phyloP scores from a whole-genome alignment of 2,329 filamentous ascomycete genomes.

The Apiospora arundinis region DNA sequence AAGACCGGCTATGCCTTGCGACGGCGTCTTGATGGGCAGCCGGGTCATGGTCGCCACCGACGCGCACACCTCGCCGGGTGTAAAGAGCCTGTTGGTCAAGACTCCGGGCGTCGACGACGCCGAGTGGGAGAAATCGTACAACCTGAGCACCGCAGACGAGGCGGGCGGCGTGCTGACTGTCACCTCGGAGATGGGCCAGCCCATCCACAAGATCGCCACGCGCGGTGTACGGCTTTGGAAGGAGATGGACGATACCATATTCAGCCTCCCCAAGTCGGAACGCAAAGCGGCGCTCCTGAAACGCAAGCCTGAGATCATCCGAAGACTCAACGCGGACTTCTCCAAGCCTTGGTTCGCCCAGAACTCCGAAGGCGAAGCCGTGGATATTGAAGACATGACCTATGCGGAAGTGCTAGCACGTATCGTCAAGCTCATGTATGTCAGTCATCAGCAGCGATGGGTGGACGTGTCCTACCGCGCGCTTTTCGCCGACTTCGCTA shows the following conservation, averaged over 20 bases:
- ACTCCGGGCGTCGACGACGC: slow-evolving; percentile 80
- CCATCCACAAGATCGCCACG: slow-evolving; percentile 97
- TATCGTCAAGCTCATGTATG: slow-evolving; percentile 88
- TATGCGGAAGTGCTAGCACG: slow-evolving; percentile 86
- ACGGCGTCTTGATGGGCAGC: slow-evolving; percentile 88
- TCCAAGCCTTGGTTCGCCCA: slow-evolving; percentile 95
- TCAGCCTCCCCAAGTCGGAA: slow-evolving; percentile 93
- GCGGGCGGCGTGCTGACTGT: slow-evolving; percentile 96
- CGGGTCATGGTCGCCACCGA: slow-evolving; percentile 96
- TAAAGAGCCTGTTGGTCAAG: slow-evolving; percentile 88
- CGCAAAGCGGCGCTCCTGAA: slow-evolving; percentile 85
- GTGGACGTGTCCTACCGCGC: slow-evolving; percentile 83
- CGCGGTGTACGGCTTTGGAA: slow-evolving; percentile 96
- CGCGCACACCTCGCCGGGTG: slow-evolving; percentile 82
- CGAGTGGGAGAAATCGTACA: slow-evolving; percentile 93
- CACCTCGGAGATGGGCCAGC: slow-evolving; percentile 98
- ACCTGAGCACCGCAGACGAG: slow-evolving; percentile 61
- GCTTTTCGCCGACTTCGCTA: slow-evolving; percentile 92
- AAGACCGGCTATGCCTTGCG: slow-evolving; percentile 86
- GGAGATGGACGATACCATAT: slow-evolving; percentile 99
- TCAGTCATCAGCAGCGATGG: slow-evolving; percentile 89
- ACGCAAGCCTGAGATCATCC: slow-evolving; percentile 87
- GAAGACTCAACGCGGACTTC: slow-evolving; percentile 94
- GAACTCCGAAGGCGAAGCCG: slow-evolving; percentile 80
- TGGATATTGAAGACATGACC: slow-evolving; percentile 95